Conservation (phyloP, 495 filamentous ascomycete genomes). For the Cercophora newfieldiana region DNA sequence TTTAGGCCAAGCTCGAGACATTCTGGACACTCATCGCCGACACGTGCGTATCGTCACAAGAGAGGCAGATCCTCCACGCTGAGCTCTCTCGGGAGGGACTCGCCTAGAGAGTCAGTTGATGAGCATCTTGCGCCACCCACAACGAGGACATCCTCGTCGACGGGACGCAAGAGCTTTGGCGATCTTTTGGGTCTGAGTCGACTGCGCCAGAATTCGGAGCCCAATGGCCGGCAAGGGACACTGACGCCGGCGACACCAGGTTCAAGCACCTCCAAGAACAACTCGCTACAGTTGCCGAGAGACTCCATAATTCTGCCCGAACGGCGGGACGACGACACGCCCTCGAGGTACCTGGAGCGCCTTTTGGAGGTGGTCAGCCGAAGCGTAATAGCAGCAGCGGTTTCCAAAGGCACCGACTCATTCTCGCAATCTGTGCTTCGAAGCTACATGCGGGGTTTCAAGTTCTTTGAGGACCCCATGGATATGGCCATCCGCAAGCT, state of each 20-base stretch:
- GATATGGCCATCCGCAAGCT: constrained; percentile 97
- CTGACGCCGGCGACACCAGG: constrained; percentile 65
- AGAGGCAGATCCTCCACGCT: constrained; percentile 87
- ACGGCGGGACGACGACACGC: constrained; percentile 83
- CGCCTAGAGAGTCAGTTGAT: constrained; percentile 54
- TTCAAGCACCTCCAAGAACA: constrained; percentile 66
- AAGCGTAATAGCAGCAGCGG: constrained; percentile 73
- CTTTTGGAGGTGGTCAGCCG: constrained; percentile 76
- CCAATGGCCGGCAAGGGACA: constrained; percentile 56
- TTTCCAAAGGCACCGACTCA: constrained; percentile 79
- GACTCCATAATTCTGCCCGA: constrained; percentile 70
- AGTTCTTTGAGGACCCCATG: constrained; percentile 92
- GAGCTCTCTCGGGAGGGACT: constrained; percentile 62
- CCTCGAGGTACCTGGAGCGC: constrained; percentile 81
- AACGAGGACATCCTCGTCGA: constrained; percentile 76
- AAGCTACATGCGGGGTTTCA: constrained; percentile 92
- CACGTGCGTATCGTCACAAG: constrained; percentile 51
- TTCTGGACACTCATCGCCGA: constrained; percentile 74
- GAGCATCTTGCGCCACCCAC: constrained; percentile 58
- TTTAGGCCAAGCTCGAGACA: constrained; percentile 65
- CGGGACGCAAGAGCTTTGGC: constrained; percentile 84
- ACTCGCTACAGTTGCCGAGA: constrained; percentile 64
- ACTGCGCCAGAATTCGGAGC: constrained; percentile 69
- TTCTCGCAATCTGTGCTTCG: constrained; percentile 82
- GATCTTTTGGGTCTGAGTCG: constrained; percentile 78